Percentiles rank a stretch among this genome's conserved stretches.
Conservation (phyloP, 768 basidiomycete species). For the Pisolithus tinctorius region DNA sequence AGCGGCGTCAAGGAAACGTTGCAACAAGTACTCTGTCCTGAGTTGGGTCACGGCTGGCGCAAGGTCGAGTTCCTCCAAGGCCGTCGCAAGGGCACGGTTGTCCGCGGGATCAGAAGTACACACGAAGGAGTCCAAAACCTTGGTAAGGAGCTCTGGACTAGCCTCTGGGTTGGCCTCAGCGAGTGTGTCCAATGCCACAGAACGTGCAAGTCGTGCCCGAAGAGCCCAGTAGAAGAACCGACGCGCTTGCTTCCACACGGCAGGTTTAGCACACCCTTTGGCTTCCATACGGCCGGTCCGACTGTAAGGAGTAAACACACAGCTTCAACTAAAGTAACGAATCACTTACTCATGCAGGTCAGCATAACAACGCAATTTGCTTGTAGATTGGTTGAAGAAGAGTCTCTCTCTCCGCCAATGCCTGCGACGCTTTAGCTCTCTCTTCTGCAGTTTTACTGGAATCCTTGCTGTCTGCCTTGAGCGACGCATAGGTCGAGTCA, state of each 20-base stretch:
- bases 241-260: conserved; percentile 84
- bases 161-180: conserved; percentile 68
- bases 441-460: conserved; percentile 65
- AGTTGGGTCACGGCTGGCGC: conserved; percentile 55
- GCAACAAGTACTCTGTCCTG: conserved; percentile 61
- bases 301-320: conserved; percentile 35
- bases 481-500: conserved; percentile 71
- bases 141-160: conserved; percentile 57
- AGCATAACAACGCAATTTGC: conserved; percentile 83
- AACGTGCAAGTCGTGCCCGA: conserved; percentile 72
- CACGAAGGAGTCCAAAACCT: conserved; percentile 57
- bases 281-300: conserved; percentile 96
- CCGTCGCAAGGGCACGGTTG: conserved; percentile 52
- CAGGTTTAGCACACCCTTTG: conserved; percentile 86
- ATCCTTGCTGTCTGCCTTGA: conserved; percentile 81
- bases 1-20: conserved; percentile 57
- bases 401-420: conserved; percentile 70
- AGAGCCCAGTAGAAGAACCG: conserved; percentile 93
- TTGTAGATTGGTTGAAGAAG: conserved; percentile 85
- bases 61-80: conserved; percentile 67
- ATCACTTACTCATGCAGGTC: conserved; percentile 88
- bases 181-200: conserved; percentile 55
- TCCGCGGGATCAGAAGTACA: conserved; percentile 45
- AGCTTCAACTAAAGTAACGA: background rate
- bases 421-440: conserved; percentile 59